phyloP scores from a whole-genome alignment of 73 alveolate species.

The Paramecium tetraurelia region DNA sequence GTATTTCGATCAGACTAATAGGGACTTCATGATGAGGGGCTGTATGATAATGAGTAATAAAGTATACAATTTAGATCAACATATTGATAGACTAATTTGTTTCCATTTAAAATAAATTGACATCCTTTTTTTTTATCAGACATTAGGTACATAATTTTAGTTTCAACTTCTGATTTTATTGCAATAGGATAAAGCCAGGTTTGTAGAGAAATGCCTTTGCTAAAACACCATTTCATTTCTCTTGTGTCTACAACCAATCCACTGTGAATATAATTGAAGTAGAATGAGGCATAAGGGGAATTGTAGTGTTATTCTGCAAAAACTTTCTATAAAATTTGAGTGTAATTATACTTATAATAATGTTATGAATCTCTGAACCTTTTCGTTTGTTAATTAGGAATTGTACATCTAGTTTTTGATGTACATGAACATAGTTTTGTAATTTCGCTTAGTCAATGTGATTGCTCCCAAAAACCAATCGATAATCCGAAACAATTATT shows the following conservation, averaged over 20 bases:
- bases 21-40: background rate
- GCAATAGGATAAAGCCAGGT: constrained; percentile 11
- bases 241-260: constrained; percentile 41
- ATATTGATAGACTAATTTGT: constrained; percentile 15
- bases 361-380: background rate
- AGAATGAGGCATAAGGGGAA: background rate
- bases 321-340: background rate
- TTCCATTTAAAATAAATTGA: background rate
- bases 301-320: background rate
- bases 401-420: constrained; percentile 4
- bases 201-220: background rate
- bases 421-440: background rate
- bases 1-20: background rate
- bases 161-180: background rate
- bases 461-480: constrained; percentile 2
- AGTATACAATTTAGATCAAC: background rate
- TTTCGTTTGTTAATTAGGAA: background rate
- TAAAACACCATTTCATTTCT: constrained; percentile 33
- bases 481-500: background rate
- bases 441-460: background rate
- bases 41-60: background rate
- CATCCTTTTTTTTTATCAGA: constrained; percentile 37
- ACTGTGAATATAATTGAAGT: background rate
- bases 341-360: background rate
- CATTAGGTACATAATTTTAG: background rate